phyloP scores from a whole-genome alignment of 2,329 filamentous ascomycete species.

The Diaporthe velutina region DNA sequence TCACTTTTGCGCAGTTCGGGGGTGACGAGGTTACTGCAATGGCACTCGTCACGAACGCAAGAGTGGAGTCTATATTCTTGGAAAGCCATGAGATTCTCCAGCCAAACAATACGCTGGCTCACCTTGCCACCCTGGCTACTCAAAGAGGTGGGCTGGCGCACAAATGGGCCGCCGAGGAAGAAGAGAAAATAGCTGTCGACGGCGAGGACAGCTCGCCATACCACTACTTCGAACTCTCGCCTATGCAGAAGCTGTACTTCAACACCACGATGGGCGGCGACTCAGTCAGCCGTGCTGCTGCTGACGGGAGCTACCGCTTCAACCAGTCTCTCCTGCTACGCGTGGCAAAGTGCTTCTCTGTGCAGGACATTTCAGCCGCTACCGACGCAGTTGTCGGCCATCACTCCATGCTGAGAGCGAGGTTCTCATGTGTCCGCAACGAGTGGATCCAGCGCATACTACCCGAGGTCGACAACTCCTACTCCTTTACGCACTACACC shows the following conservation, averaged over 20 bases:
- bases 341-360: slow-evolving; percentile 54
- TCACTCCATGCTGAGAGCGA: slow-evolving; percentile 64
- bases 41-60: slow-evolving; percentile 54
- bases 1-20: slow-evolving; percentile 55
- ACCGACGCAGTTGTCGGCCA: slow-evolving; percentile 62
- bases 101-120: slow-evolving; percentile 52
- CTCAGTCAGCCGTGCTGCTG: slow-evolving; percentile 45
- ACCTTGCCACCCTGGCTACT: slow-evolving; percentile 53
- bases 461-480: slow-evolving; percentile 56
- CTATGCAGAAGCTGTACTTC: slow-evolving; percentile 68
- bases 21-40: slow-evolving; percentile 55
- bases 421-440: slow-evolving; percentile 54
- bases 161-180: slow-evolving; percentile 49
- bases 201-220: slow-evolving; percentile 13
- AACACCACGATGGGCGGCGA: slow-evolving; percentile 58
- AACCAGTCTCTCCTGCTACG: slow-evolving; percentile 64
- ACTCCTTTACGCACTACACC: slow-evolving; percentile 57
- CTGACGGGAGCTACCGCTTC: slow-evolving; percentile 58
- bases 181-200: slow-evolving; percentile 44
- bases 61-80: slow-evolving; percentile 54
- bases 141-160: slow-evolving; percentile 48
- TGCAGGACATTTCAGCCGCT: slow-evolving; percentile 61
- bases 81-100: slow-evolving; percentile 53
- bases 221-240: slow-evolving; percentile 59
- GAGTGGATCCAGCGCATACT: slow-evolving; percentile 62